Percentiles rank a stretch among this genome's conserved stretches.
Conservation (phyloP, 805 yeast species). For the Yamadazyma takamatsuzukensis region DNA sequence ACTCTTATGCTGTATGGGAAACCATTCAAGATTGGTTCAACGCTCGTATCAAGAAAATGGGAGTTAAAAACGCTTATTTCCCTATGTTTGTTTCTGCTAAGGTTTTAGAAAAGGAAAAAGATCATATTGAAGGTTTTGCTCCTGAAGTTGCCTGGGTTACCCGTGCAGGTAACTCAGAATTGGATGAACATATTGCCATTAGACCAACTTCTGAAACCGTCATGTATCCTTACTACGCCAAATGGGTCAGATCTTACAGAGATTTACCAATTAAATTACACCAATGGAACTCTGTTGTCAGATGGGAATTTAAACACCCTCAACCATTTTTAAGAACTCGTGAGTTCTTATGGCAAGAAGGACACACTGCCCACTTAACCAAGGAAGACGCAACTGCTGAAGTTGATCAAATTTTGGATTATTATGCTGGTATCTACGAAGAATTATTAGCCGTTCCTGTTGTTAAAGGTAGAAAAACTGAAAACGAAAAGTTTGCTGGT, state of each 20-base stretch:
- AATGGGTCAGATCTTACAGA: conserved; percentile 98
- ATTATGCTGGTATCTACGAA: conserved; percentile 80
- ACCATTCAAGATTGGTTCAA: conserved; percentile 86
- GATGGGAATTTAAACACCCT: conserved; percentile 99
- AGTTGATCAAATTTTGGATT: conserved; percentile 81
- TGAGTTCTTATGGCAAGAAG: conserved; percentile 99
- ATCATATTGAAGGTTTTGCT: conserved; percentile 98
- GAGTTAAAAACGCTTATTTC: conserved; percentile 94
- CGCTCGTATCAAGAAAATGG: conserved; percentile 72
- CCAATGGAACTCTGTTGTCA: conserved; percentile 99
- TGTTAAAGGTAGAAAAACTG: conserved; percentile 91
- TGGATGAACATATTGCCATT: conserved; percentile 97
- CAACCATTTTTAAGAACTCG: conserved; percentile 98
- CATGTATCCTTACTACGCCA: conserved; percentile 98
- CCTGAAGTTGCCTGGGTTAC: conserved; percentile 99
- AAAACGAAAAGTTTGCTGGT: conserved; percentile 98
- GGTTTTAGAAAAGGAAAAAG: conserved; percentile 96
- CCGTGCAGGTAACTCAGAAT: conserved; percentile 86
- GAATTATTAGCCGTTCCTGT: conserved; percentile 97
- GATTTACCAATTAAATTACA: conserved; percentile 94
- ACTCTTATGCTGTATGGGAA: conserved; percentile 94
- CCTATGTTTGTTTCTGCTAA: conserved; percentile 96
- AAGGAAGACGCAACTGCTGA: conserved; percentile 76
- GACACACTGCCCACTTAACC: conserved; percentile 96
- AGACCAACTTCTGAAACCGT: conserved; percentile 99